Evolutionary conservation across 2,329 filamentous ascomycete species (phyloP).

Genomic region (Apiospora malaysiana): DNA sequence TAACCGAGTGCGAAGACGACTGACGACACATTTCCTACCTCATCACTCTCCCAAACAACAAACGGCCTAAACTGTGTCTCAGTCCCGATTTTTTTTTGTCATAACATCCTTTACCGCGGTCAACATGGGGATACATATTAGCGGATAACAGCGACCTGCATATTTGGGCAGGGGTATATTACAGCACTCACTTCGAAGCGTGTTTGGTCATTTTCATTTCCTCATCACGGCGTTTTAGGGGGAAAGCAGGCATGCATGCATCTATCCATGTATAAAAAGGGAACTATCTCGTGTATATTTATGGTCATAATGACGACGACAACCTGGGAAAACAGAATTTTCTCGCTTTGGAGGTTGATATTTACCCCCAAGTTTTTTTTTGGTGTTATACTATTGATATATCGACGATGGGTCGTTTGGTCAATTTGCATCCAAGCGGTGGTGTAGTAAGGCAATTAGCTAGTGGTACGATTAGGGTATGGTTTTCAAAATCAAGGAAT

Average conservation of each 20-base stretch:
- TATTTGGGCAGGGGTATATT: conserved; percentile 5
- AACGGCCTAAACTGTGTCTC: background rate
- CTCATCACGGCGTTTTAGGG: background rate
- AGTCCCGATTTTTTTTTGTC: background rate
- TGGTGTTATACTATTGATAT: background rate
- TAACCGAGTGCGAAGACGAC: background rate
- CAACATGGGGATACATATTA: background rate
- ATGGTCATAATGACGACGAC: background rate
- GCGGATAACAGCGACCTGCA: background rate
- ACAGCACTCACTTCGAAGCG: conserved; percentile 4
- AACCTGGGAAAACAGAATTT: background rate
- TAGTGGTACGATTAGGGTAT: background rate
- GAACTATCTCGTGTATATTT: background rate
- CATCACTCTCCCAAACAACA: background rate
- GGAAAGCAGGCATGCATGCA: conserved; percentile 1
- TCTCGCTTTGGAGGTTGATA: background rate
- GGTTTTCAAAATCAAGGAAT: background rate
- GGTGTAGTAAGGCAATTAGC: background rate
- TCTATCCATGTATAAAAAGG: conserved; percentile 3
- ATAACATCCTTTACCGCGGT: background rate
- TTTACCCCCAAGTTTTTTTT: background rate
- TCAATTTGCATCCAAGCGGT: background rate
- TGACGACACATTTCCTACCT: background rate
- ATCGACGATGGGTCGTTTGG: background rate
- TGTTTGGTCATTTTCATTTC: background rate